These are phyloP conservation scores for Xylariaceae sp. DNA, from an alignment of 2,329 filamentous ascomycete genomes.

Conservation along the genomic window DNA sequence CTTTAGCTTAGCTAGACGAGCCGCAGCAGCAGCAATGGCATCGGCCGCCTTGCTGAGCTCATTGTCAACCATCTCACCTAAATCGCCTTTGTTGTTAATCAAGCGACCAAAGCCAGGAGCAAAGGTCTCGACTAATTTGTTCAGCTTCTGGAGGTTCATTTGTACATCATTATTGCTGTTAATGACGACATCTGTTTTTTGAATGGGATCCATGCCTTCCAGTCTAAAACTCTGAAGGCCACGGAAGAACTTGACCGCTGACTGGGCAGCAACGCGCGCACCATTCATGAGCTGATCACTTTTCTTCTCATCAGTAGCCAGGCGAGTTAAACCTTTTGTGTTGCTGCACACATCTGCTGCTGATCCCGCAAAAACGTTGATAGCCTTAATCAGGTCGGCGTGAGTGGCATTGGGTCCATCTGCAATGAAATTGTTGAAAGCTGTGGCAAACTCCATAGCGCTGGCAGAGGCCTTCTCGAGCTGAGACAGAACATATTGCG, in stretches of 20 bases:
- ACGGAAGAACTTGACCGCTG: constrained; percentile 92
- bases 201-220: constrained; percentile 81
- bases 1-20: constrained; percentile 83
- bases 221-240: constrained; percentile 89
- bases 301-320: constrained; percentile 95
- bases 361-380: constrained; percentile 84
- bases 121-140: constrained; percentile 88
- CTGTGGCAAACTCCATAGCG: constrained; percentile 94
- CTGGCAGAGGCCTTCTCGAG: constrained; percentile 94
- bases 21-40: constrained; percentile 87
- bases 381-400: constrained; percentile 85
- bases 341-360: constrained; percentile 93
- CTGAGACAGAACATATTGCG: constrained; percentile 90
- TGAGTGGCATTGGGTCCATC: constrained; percentile 90
- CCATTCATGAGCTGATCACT: constrained; percentile 78
- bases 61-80: constrained; percentile 87
- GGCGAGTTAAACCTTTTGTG: constrained; percentile 87
- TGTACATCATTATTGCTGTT: constrained; percentile 96
- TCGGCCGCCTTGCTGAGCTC: constrained; percentile 92
- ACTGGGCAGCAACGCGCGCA: constrained; percentile 76
- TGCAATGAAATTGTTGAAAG: constrained; percentile 98
- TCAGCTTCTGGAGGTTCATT: constrained; percentile 86
- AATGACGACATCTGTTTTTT: constrained; percentile 96
- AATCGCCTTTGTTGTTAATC: constrained; percentile 70
- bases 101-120: constrained; percentile 84